Conservation (phyloP, 441 rosid genomes). For the Daphne laureola region DNA sequence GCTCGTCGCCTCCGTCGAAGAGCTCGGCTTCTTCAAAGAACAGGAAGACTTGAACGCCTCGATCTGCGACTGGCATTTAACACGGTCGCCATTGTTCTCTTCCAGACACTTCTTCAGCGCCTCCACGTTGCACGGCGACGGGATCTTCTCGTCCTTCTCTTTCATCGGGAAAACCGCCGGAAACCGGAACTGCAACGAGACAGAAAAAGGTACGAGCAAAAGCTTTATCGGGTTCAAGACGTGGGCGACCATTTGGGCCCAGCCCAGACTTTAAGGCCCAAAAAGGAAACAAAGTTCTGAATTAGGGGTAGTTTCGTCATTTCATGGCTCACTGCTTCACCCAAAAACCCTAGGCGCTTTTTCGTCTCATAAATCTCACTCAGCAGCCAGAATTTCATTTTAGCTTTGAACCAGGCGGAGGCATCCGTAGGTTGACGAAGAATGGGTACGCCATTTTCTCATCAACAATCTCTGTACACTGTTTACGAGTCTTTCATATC, state of each 20-base stretch:
- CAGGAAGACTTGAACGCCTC: conserved; percentile 83
- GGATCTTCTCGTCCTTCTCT: conserved; percentile 31
- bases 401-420: conserved; percentile 12
- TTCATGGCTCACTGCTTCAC: neutral
- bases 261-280: too few species aligned
- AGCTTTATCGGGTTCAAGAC: too few species aligned
- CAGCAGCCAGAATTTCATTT: neutral
- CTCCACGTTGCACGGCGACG: conserved; percentile 74
- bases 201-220: neutral
- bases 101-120: conserved; percentile 84
- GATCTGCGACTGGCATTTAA: conserved; percentile 64
- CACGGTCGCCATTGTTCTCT: conserved; percentile 68
- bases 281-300: too few species aligned
- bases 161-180: conserved; percentile 20
- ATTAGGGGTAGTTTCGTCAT: conserved; percentile 13
- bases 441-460: conserved; percentile 22
- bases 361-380: neutral
- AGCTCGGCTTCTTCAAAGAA: conserved; percentile 41
- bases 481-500: neutral
- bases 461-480: neutral
- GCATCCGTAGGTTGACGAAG: conserved; percentile 13
- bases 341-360: conserved; percentile 18
- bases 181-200: neutral
- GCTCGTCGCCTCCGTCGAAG: conserved; percentile 18
- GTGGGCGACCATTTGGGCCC: too few species aligned